These are phyloP conservation scores for Lentinula raphanica DNA, from an alignment of 768 basidiomycete genomes.

Conservation along the genomic window DNA sequence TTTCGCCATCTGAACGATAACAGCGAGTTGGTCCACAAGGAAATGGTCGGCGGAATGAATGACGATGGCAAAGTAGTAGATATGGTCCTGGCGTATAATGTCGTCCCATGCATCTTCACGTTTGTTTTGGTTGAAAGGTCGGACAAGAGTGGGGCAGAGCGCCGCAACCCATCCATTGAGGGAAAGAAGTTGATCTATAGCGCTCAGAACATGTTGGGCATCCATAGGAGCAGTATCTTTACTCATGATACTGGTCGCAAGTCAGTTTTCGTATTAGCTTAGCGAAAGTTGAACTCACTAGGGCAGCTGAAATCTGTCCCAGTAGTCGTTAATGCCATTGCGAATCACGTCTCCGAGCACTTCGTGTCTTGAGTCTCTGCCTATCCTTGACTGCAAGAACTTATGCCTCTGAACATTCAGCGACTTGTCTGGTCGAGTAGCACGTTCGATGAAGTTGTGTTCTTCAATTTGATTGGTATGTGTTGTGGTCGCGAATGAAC, in stretches of 20 bases:
- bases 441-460: conserved; percentile 52
- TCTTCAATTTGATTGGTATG: conserved; percentile 37
- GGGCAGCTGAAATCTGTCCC: conserved; percentile 88
- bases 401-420: conserved; percentile 86
- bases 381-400: conserved; percentile 85
- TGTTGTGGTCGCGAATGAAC: conserved; percentile 17
- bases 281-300: conserved; percentile 52
- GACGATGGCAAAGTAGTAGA: conserved; percentile 93
- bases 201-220: conserved; percentile 79
- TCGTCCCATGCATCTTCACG: conserved; percentile 85
- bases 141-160: conserved; percentile 84
- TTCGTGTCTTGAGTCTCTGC: conserved; percentile 82
- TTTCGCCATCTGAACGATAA: conserved; percentile 92
- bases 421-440: conserved; percentile 60
- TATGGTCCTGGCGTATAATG: conserved; percentile 72
- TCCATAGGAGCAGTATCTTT: conserved; percentile 86
- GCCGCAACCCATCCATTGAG: conserved; percentile 98
- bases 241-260: conserved; percentile 57
- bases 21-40: conserved; percentile 95
- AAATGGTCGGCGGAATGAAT: conserved; percentile 99
- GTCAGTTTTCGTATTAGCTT: neutral
- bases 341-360: conserved; percentile 70
- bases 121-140: conserved; percentile 94
- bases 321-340: conserved; percentile 82
- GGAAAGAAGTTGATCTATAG: conserved; percentile 91